phyloP scores from a whole-genome alignment of 2,329 filamentous ascomycete genomes.

The Penicillium aurantiogriseum region DNA sequence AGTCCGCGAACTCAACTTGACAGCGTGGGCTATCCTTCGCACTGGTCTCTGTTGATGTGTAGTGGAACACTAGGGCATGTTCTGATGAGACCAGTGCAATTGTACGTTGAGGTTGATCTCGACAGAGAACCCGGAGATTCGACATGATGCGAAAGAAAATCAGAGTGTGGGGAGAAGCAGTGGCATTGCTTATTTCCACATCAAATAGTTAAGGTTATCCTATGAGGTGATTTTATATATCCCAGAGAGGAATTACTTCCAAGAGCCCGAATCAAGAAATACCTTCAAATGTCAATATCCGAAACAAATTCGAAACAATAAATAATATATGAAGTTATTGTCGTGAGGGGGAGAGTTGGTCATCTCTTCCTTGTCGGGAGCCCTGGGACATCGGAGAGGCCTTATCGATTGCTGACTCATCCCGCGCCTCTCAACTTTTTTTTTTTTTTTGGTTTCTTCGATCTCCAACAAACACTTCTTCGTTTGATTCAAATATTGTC shows the following conservation, averaged over 20 bases:
- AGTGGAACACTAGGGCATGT: constrained; percentile 80
- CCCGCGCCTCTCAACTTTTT: constrained; percentile 7
- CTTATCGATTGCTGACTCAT: constrained; percentile 26
- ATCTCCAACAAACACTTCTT: constrained; percentile 2
- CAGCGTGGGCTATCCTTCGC: constrained; percentile 59
- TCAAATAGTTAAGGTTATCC: neutral
- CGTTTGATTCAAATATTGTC: neutral
- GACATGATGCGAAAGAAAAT: constrained; percentile 46
- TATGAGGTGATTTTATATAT: constrained; percentile 3
- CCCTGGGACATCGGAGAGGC: neutral
- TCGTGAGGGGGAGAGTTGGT: neutral
- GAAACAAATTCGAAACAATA: neutral
- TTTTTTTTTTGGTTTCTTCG: constrained; percentile 2
- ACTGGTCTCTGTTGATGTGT: constrained; percentile 64
- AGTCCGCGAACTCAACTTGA: constrained; percentile 80
- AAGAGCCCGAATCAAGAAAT: neutral
- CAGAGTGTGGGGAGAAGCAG: constrained; percentile 1
- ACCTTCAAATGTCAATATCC: neutral
- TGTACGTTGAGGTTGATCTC: constrained; percentile 81
- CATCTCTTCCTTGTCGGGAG: neutral
- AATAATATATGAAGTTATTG: neutral
- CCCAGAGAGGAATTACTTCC: neutral
- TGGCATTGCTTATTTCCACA: constrained; percentile 5
- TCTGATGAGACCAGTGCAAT: constrained; percentile 79
- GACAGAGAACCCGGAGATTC: constrained; percentile 72